phyloP scores from a whole-genome alignment of 192 early-diverging fungal genomes.

The Entomortierella chlamydospora region DNA sequence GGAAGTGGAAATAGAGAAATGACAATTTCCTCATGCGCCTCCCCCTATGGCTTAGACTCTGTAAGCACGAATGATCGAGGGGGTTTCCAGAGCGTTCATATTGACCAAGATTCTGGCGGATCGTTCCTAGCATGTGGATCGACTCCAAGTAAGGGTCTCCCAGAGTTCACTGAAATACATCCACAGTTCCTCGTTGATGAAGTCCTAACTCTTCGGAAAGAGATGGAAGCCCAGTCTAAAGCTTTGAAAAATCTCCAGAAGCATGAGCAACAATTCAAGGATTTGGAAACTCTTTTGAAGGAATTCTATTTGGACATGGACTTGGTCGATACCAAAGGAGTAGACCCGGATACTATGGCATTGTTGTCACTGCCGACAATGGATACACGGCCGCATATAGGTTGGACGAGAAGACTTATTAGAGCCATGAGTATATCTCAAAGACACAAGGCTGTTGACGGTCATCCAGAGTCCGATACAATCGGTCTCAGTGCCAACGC shows the following conservation, averaged over 20 bases:
- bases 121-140: not conserved
- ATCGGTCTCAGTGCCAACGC: too few species aligned
- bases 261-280: conserved; percentile 3
- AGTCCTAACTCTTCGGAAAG: not conserved
- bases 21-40: not conserved
- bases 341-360: too few species aligned
- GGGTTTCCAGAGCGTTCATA: not conserved
- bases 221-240: not conserved
- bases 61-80: not conserved
- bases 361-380: too few species aligned
- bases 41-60: not conserved
- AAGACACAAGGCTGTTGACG: too few species aligned
- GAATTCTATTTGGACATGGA: conserved; percentile 18
- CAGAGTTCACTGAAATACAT: too few species aligned
- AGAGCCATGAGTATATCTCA: too few species aligned
- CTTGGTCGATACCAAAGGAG: conserved; percentile 1
- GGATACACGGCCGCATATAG: too few species aligned
- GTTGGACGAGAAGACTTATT: too few species aligned
- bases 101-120: not conserved
- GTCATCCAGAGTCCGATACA: too few species aligned
- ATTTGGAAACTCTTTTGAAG: conserved; percentile 3
- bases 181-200: not conserved
- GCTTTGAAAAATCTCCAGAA: not conserved
- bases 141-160: not conserved
- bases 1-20: not conserved